A percentile compares a stretch with the other conserved stretches of the same genome.
These are phyloP conservation scores for Curvularia spicifera DNA, from an alignment of 2,329 filamentous ascomycete genomes.

Conservation along the genomic window DNA sequence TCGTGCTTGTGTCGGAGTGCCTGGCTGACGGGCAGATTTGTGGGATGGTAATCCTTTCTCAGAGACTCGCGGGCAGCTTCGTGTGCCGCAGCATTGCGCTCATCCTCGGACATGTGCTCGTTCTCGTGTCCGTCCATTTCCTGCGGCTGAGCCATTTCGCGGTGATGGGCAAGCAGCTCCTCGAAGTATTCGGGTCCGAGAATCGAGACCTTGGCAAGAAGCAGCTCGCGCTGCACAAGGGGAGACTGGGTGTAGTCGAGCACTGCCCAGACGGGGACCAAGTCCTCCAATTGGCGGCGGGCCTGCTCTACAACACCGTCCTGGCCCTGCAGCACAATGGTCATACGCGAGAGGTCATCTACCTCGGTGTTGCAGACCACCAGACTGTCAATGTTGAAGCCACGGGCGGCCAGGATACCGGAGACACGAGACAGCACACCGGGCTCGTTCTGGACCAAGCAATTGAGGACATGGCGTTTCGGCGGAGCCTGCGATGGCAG, in stretches of 20 bases:
- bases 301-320: constrained; percentile 98
- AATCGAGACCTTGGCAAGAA: constrained; percentile 96
- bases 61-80: constrained; percentile 51
- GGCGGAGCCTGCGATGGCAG: constrained; percentile 80
- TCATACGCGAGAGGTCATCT: constrained; percentile 96
- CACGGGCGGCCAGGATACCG: constrained; percentile 91
- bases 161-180: constrained; percentile 92
- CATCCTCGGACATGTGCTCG: constrained; percentile 40
- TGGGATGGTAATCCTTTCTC: constrained; percentile 81
- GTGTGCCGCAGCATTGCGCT: constrained; percentile 40
- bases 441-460: constrained; percentile 97
- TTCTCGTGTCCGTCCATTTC: constrained; percentile 33
- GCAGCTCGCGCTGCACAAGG: constrained; percentile 91
- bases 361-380: constrained; percentile 99
- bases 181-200: constrained; percentile 98
- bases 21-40: constrained; percentile 82
- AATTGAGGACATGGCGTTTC: constrained; percentile 97
- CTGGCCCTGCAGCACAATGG: constrained; percentile 93
- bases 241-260: constrained; percentile 93
- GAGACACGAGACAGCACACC: constrained; percentile 96
- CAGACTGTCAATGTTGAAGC: constrained; percentile 98
- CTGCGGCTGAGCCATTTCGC: constrained; percentile 74
- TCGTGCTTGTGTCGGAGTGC: constrained; percentile 96
- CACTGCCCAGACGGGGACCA: constrained; percentile 98
- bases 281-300: constrained; percentile 89